Conservation (phyloP, 83 land plant species). For the Picea abies region DNA sequence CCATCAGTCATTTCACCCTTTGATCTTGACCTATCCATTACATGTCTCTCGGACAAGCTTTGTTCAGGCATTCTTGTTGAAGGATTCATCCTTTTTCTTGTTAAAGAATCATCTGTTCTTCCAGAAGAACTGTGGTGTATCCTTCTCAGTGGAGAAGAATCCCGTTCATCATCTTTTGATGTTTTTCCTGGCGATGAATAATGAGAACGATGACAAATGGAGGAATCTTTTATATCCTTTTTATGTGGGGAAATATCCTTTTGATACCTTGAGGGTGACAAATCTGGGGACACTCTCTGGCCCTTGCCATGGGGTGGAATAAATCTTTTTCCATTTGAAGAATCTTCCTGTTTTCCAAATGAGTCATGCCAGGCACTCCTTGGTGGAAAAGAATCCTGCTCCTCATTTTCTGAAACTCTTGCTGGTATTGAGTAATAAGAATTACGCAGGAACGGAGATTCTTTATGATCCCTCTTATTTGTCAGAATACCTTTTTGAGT, state of each 20-base stretch:
- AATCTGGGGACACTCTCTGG: not conserved
- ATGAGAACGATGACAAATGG: not conserved
- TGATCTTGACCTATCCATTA: constrained; percentile 11
- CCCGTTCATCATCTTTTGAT: constrained; percentile 5
- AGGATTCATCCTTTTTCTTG: not conserved
- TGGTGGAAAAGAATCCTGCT: constrained; percentile 36
- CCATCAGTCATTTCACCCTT: constrained; percentile 18
- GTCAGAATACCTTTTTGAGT: constrained; percentile 1
- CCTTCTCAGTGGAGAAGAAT: constrained; percentile 48
- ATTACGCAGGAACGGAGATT: not conserved
- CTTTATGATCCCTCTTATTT: not conserved
- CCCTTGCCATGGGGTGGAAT: not conserved
- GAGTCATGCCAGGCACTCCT: constrained; percentile 31
- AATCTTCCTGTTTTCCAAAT: not conserved
- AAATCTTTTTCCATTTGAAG: not conserved
- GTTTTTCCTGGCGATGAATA: not conserved
- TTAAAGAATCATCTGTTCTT: constrained; percentile 7
- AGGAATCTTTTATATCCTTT: not conserved
- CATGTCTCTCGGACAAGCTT: constrained; percentile 3
- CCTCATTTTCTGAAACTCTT: no score
- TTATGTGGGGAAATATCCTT: not conserved
- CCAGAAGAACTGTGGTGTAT: not conserved
- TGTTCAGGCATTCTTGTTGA: not conserved
- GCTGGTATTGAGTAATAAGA: no score
- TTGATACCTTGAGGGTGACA: constrained; percentile 8